Conservation (phyloP, 768 basidiomycete genomes). For the Grammothele lineata region DNA sequence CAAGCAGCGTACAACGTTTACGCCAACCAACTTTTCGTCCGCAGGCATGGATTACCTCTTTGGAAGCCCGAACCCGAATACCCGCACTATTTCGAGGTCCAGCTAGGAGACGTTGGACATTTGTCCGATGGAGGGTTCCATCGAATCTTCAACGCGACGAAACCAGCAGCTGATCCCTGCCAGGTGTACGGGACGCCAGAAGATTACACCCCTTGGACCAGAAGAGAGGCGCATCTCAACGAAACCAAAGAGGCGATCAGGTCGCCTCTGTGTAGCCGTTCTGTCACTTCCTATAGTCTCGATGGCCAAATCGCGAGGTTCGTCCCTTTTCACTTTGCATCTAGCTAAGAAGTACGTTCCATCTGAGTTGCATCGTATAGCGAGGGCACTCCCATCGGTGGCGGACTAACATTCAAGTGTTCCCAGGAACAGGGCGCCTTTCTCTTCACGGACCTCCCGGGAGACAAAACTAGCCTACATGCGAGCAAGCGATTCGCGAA, state of each 20-base stretch:
- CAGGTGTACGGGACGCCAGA: constrained; percentile 3
- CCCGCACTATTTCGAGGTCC: constrained; percentile 3
- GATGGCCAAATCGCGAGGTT: too few species aligned
- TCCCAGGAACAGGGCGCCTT: constrained; percentile 16
- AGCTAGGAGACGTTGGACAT: constrained; percentile 23
- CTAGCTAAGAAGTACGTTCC: too few species aligned
- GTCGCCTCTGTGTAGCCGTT: constrained; percentile 2
- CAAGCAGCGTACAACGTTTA: constrained; percentile 10
- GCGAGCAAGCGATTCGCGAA: not conserved
- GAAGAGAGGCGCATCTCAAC: not conserved
- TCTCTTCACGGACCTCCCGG: constrained; percentile 4
- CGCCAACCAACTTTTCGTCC: constrained; percentile 11
- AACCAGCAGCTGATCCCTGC: constrained; percentile 2
- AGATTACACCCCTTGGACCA: not conserved
- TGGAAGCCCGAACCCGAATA: constrained; percentile 18
- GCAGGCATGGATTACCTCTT: constrained; percentile 14
- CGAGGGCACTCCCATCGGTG: constrained; percentile 4
- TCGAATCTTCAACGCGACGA: constrained; percentile 21
- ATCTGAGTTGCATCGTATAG: not conserved
- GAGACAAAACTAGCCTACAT: not conserved
- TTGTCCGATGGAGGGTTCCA: constrained; percentile 17
- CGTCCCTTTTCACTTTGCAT: too few species aligned
- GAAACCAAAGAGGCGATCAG: constrained; percentile 1
- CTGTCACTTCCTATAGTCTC: constrained; percentile 1
- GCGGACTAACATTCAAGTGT: constrained; percentile 13